These are phyloP conservation scores for Isoetes engelmannii DNA, from an alignment of 83 land plant species.

Conservation along the genomic window DNA sequence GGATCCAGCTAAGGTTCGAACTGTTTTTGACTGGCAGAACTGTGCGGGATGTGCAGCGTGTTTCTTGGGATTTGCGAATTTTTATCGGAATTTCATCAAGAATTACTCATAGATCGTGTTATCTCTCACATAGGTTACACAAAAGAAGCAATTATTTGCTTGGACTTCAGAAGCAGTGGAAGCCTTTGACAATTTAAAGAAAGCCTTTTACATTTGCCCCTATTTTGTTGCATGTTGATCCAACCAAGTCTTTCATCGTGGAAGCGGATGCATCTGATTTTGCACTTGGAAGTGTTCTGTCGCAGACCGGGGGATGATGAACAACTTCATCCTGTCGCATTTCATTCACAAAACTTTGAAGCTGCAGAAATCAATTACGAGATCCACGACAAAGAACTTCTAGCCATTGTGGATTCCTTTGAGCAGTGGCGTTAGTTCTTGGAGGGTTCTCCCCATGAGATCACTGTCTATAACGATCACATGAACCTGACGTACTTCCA, in stretches of 20 bases:
- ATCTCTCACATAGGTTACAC: conserved; percentile 6
- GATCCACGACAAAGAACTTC: conserved; percentile 11
- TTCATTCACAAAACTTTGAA: conserved; percentile 9
- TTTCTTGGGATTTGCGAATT: neutral
- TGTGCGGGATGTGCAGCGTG: neutral
- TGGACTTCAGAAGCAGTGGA: conserved; percentile 5
- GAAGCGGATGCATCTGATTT: conserved; percentile 18
- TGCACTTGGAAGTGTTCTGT: neutral
- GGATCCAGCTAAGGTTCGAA: conserved; percentile 12
- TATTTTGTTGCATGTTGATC: conserved; percentile 8
- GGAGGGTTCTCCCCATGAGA: conserved; percentile 14
- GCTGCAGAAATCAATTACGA: conserved; percentile 12
- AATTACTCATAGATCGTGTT: conserved; percentile 9
- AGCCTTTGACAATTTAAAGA: neutral
- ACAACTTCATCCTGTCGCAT: conserved; percentile 11
- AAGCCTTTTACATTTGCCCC: conserved; percentile 11
- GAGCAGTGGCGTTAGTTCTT: conserved; percentile 19
- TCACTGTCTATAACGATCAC: conserved; percentile 22
- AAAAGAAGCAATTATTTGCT: neutral
- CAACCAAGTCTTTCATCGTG: neutral
- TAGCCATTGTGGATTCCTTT: conserved; percentile 15
- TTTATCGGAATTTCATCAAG: conserved; percentile 12
- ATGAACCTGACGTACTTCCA: conserved; percentile 16
- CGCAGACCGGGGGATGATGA: conserved; percentile 5
- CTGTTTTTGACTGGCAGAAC: conserved; percentile 5